Base-by-base conservation (phyloP, 2,329 filamentous ascomycete species). In the Aspergillus uvarum region DNA sequence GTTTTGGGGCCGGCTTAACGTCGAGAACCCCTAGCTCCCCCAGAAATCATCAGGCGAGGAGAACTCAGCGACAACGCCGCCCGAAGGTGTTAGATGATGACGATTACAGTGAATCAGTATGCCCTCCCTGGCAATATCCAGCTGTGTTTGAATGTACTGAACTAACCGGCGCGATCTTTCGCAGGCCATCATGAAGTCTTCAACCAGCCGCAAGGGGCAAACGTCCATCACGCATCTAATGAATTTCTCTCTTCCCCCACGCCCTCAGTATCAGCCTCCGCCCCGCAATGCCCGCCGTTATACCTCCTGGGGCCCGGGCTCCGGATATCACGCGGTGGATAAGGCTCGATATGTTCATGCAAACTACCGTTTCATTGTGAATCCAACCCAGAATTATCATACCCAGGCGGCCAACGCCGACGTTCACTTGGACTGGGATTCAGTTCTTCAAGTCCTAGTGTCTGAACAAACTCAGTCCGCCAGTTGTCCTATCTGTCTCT, bases 151-250 rank as follows among this genome's bases (percentile, higher is more conserved):
- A 24, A 48, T 63, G 58, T 55, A 62, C 51, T 69, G 58, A 56
- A 62, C 51, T 69, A 55, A 70, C 59, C 47, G 55, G 51, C n/a
- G 22, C 49, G 56, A 24, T 54, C 16, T 61, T 58, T 55, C 32
- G 35, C 66, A 84, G 85, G 82, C 82, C 77, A 83, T 82, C 77
- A 89, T 87, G 84, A 83, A 79, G 73, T 84, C 85, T 56, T 82
- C 84, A 62, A 87, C 80, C 68, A 87, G 87, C 69, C 89, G 95
- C 60, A 91, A 95, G 70, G 95, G 95, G 56, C 94, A 97, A 77
- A 97, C 92, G 56, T 96, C 91, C 70, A 99, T 99, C 73, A 98
- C 95, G 47, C 95, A 99, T 77, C 80, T 99, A 59, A 90, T 99
- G 83, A 94, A 94, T 80, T 96, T 97, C 77, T 87, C 90, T 49